Evolutionary conservation across 345 rosid species (phyloP).

Genomic region (Ailanthus altissimus): DNA sequence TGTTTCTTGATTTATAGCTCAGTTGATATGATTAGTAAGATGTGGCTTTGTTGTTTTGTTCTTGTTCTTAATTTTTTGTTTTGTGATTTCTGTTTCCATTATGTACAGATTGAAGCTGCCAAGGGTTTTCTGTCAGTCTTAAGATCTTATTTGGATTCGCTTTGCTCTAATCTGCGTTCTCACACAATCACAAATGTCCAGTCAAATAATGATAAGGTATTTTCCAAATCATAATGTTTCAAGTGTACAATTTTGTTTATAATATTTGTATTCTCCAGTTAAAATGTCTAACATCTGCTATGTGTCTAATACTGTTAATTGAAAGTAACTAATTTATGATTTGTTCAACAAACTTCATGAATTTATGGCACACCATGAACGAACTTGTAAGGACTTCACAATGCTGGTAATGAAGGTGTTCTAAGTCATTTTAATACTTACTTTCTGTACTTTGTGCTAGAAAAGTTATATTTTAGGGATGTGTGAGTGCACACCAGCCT

Average conservation of each 20-base stretch:
- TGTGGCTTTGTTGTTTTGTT: background rate
- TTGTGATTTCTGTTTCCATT: background rate
- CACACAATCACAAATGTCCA: slow-evolving; percentile 98
- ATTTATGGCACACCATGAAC: no score
- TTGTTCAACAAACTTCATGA: no score
- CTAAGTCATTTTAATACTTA: no score
- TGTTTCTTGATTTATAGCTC: background rate
- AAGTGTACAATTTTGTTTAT: background rate
- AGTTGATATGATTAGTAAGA: background rate
- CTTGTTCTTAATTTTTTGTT: background rate
- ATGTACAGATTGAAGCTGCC: slow-evolving; percentile 77
- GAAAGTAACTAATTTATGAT: no score
- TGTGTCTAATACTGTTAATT: background rate
- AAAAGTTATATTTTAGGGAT: background rate
- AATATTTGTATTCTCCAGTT: background rate
- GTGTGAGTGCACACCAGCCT: background rate
- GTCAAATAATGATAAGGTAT: slow-evolving; percentile 90
- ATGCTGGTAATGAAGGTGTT: no score
- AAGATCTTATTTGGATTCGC: slow-evolving; percentile 78
- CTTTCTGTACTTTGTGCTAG: no score
- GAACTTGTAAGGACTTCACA: no score
- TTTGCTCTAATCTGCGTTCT: slow-evolving; percentile 86
- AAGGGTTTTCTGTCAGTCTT: slow-evolving; percentile 69
- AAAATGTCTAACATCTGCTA: background rate
- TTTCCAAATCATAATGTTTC: background rate